Base-by-base conservation (phyloP, 1,284 basidiomycete genomes). In the Tilletia setariae region DNA sequence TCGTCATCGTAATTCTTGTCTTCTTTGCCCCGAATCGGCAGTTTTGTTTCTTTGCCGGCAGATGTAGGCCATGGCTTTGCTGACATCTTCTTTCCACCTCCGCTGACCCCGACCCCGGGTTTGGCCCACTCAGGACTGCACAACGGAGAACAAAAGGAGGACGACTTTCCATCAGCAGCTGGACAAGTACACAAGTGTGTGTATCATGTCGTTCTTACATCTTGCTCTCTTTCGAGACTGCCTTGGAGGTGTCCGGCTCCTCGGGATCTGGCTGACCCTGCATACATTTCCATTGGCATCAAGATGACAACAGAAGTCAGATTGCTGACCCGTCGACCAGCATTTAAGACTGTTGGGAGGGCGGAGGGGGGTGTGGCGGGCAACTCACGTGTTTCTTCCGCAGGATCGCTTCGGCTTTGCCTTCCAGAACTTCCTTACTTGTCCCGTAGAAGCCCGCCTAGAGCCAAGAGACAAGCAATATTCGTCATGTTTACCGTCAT, bases 81-180 rank as follows among this genome's bases (percentile, higher is more conserved):
- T 40, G 35, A 40, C 35, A 40, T 40, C 35, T 70, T 67, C 62
- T 65, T 66, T 25, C 28, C 11, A 23, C 15, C 64, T 47, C 40
- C 46, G 21, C 64, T 73, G 40, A 1, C 59, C 21, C 61, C 69
- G 23, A 40, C 23, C 16, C 70, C 64, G n/a, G 74, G 66, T 44
- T 76, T 72, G 13, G 76, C 76, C 76, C 76, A 75, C 49, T 74
- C 72, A 11, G 75, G 76, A 64, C 75, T 75, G 30, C 46, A 40
- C 11, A 40, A 40, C 4, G 35, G 35, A 40, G 11, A 40, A 11
- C 35, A 6, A 68, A 11, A n/a, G 56, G 32, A 30, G 25, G 53
- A 19, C n/a, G 25, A 1, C 23, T 15, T 28, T 59, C 23, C 16
- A 30, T 9, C 25, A 28, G 21, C 53, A 23, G 25, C 19, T 53